Percentiles rank a stretch among this genome's conserved stretches.
Evolutionary conservation across 139 green algal genomes (phyloP).

Genomic region (Chlorella sorokiniana): DNA sequence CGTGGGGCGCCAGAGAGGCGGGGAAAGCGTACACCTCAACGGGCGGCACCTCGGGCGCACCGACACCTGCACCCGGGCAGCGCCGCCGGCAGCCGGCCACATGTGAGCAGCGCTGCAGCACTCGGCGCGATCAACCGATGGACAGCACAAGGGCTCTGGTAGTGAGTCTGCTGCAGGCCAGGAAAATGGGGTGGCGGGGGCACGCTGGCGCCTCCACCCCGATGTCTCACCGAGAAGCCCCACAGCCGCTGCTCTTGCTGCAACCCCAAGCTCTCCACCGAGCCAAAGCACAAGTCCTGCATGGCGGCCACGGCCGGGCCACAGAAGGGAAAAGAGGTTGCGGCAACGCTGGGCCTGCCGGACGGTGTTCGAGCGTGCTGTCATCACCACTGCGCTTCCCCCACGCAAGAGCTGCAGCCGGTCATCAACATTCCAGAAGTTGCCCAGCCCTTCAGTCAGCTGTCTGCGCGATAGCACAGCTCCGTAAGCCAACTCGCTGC

Average conservation of each 20-base stretch:
- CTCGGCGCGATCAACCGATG: no score
- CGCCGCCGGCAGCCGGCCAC: background rate
- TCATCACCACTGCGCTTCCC: no score
- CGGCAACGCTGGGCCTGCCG: background rate
- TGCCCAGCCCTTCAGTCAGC: no score
- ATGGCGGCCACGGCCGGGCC: background rate
- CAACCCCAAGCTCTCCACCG: constrained; percentile 13
- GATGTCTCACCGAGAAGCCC: constrained; percentile 20
- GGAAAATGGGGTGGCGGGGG: background rate
- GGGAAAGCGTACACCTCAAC: constrained; percentile 10
- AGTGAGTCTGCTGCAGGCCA: background rate
- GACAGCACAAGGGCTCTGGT: no score
- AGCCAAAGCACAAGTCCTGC: constrained; percentile 35
- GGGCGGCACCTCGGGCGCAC: constrained; percentile 1
- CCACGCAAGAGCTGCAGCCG: no score
- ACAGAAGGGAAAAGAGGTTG: background rate
- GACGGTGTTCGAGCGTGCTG: background rate
- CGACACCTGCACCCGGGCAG: background rate
- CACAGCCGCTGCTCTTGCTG: constrained; percentile 1
- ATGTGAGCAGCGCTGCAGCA: background rate
- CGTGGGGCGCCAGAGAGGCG: background rate
- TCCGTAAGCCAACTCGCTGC: no score
- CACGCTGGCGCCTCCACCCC: background rate
- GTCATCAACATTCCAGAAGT: no score
- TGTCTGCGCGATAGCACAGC: no score